These are phyloP conservation scores for Fusarium buxicola DNA, from an alignment of 2,329 filamentous ascomycete species.

Conservation along the genomic window DNA sequence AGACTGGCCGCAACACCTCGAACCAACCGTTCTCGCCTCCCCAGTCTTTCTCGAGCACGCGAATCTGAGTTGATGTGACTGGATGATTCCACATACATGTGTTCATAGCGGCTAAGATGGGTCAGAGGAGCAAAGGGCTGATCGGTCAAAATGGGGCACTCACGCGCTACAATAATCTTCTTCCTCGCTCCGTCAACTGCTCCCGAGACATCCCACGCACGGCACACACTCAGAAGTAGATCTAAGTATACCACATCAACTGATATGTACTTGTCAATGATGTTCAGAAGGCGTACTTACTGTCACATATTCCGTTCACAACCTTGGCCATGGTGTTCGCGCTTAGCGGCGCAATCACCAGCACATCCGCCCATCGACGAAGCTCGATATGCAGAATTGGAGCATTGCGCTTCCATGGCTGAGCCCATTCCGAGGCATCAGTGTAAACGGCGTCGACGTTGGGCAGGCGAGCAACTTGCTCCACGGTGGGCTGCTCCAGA, in stretches of 20 bases:
- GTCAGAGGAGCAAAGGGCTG: no score
- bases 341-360: conserved; percentile 83
- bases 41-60: conserved; percentile 80
- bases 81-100: conserved; percentile 91
- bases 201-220: conserved; percentile 89
- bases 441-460: conserved; percentile 85
- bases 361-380: conserved; percentile 79
- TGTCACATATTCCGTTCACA: conserved; percentile 80
- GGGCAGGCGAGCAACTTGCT: conserved; percentile 67
- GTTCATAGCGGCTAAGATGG: conserved; percentile 76
- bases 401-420: conserved; percentile 81
- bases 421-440: conserved; percentile 87
- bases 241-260: no score
- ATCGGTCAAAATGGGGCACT: no score
- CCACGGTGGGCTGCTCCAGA: conserved; percentile 78
- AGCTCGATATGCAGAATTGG: conserved; percentile 92
- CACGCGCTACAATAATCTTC: conserved; percentile 76
- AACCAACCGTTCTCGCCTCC: conserved; percentile 64
- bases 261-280: no score
- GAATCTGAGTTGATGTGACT: conserved; percentile 78
- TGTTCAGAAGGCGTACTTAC: no score
- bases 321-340: conserved; percentile 92
- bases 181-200: conserved; percentile 68
- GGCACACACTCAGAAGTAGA: conserved; percentile 74
- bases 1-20: conserved; percentile 77